Percentiles rank a stretch among this genome's conserved stretches.
These are phyloP conservation scores for Nicotiana knightiana DNA, from an alignment of 257 asterid species.

Conservation along the genomic window DNA sequence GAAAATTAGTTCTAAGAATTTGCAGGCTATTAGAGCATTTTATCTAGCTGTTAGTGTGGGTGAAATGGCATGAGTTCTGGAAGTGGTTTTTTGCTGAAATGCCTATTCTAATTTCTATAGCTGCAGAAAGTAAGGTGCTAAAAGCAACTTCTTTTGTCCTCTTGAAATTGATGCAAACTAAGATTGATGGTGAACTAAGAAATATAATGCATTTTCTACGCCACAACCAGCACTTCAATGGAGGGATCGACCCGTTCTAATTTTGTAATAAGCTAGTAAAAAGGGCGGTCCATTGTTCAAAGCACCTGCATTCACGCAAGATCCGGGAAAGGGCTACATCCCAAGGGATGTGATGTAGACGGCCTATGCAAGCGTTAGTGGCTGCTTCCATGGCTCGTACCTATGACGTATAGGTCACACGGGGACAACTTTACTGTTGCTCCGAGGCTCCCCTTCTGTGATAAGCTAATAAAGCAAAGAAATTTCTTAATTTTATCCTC, in stretches of 20 bases:
- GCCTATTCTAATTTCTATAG: neutral
- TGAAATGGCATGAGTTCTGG: neutral
- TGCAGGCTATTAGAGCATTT: neutral
- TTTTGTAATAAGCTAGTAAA: neutral
- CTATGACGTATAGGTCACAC: no score
- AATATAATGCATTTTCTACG: neutral
- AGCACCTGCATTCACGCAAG: no score
- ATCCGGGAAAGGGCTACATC: no score
- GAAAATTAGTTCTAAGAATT: neutral
- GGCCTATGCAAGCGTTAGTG: no score
- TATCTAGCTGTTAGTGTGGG: neutral
- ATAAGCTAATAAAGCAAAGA: neutral
- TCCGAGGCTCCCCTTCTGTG: no score
- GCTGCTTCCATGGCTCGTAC: no score
- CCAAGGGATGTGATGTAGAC: no score
- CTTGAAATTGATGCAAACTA: constrained; percentile 2
- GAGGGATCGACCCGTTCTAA: neutral
- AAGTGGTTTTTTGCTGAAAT: neutral
- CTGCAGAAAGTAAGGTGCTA: neutral
- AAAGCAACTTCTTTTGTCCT: neutral
- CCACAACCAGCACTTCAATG: neutral
- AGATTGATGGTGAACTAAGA: neutral
- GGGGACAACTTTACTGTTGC: no score
- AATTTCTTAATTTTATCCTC: neutral
- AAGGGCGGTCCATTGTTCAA: no score